Evolutionary conservation across 2,329 filamentous ascomycete genomes (phyloP).

Genomic region (Apiospora koreana): DNA sequence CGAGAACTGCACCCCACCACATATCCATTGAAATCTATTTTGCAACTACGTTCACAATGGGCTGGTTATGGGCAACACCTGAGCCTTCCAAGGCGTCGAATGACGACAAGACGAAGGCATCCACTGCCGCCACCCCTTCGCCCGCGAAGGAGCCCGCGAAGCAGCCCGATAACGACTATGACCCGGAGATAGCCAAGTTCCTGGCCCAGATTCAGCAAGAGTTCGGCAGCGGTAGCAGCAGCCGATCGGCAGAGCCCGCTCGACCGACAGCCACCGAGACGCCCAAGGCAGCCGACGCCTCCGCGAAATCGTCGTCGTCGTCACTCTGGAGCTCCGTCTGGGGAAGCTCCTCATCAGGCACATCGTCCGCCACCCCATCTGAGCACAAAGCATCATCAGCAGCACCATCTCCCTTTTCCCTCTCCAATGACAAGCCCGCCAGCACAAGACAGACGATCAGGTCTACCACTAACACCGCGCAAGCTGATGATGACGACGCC

Average conservation of each 20-base stretch:
- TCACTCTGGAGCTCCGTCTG: constrained; percentile 30
- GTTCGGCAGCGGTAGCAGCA: constrained; percentile 23
- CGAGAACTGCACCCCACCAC: neutral
- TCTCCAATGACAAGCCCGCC: constrained; percentile 22
- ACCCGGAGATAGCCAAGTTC: constrained; percentile 58
- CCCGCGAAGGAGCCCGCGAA: constrained; percentile 15
- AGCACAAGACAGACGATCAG: constrained; percentile 14
- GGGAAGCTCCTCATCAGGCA: constrained; percentile 28
- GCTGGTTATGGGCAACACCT: constrained; percentile 60
- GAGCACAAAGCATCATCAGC: constrained; percentile 17
- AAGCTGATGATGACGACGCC: constrained; percentile 6
- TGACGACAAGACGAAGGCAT: constrained; percentile 18
- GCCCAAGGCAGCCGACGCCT: constrained; percentile 7
- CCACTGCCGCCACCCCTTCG: constrained; percentile 8
- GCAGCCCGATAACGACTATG: constrained; percentile 28
- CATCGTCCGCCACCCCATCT: constrained; percentile 17
- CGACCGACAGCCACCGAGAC: constrained; percentile 15
- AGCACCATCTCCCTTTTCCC: constrained; percentile 31
- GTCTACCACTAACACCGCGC: constrained; percentile 15
- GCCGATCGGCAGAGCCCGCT: constrained; percentile 9
- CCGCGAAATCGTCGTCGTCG: neutral
- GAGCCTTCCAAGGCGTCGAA: constrained; percentile 26
- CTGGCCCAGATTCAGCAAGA: constrained; percentile 39
- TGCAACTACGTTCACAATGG: constrained; percentile 45
- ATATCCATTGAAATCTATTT: neutral